Percentiles rank a stretch among this genome's conserved stretches.
phyloP scores from a whole-genome alignment of 106 monocot species.

The Chionographis japonica region DNA sequence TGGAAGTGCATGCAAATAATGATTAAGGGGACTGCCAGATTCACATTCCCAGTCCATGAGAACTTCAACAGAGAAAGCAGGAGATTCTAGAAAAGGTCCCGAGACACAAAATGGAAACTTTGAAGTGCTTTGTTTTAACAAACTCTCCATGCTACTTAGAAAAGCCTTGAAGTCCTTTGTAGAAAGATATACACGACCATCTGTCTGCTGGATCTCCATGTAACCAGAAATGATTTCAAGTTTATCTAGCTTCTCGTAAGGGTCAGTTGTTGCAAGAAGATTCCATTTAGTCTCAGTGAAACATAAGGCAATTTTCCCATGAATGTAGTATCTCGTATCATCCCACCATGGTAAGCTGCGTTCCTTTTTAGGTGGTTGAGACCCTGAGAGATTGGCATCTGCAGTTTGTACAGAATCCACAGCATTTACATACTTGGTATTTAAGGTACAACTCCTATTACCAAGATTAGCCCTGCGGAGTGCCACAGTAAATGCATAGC shows the following conservation, averaged over 20 bases:
- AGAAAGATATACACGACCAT: slow-evolving; percentile 72
- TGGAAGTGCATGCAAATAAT: slow-evolving; percentile 91
- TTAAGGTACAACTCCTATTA: slow-evolving; percentile 21
- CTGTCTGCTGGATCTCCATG: slow-evolving; percentile 84
- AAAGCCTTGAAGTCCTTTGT: slow-evolving; percentile 66
- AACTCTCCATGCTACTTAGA: slow-evolving; percentile 67
- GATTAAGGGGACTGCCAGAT: slow-evolving; percentile 83
- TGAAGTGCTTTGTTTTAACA: slow-evolving; percentile 62
- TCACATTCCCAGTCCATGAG: slow-evolving; percentile 94
- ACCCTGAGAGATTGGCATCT: neutral
- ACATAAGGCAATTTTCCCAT: slow-evolving; percentile 62
- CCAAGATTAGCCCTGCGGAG: slow-evolving; percentile 88
- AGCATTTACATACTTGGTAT: neutral
- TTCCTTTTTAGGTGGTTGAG: slow-evolving; percentile 70
- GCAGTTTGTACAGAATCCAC: neutral
- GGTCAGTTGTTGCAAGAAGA: slow-evolving; percentile 73
- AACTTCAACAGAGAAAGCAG: slow-evolving; percentile 76
- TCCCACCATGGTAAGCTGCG: slow-evolving; percentile 99
- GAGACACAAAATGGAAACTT: slow-evolving; percentile 39
- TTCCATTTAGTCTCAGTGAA: slow-evolving; percentile 77
- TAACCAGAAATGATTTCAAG: slow-evolving; percentile 64
- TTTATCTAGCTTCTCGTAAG: slow-evolving; percentile 80
- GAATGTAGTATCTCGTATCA: slow-evolving; percentile 95
- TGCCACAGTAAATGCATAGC: slow-evolving; percentile 95
- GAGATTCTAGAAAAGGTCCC: slow-evolving; percentile 59